Base-by-base conservation (phyloP, 306 rosid genomes). In the Medicago arabica region DNA sequence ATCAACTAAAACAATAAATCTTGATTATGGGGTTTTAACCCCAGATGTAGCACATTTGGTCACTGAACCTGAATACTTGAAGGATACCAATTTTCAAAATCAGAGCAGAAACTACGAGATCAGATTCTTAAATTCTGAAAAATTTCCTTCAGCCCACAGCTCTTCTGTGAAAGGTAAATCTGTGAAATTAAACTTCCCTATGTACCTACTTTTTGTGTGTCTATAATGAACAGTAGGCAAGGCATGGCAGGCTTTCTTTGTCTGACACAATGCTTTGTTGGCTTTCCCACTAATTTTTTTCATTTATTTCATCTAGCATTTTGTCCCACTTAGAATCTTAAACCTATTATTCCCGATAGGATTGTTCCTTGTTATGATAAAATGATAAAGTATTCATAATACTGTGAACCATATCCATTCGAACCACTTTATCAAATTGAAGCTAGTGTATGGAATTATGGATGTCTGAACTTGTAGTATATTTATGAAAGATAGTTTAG, bases 131-230 rank as follows among this genome's bases (percentile, higher is more conserved):
- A 46, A 78, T 81, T 76, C 61, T 50, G 85, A 83, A 71, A 85
- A 79, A 34, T 66, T 88, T 47, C 85, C 79, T 63, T 89, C 99
- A 68, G 99, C 97, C 75, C 99, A 95, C 83, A 89, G 96, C 87
- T 86, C 99, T 70, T 95, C 90, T 12, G 81, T 95, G 79, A 95
- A 95, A 89, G 98, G 98, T 92, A 72, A 46, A 31, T 62, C 61
- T 31, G 5, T 43, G 64, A 16, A 49, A 69, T 57, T 65, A 69
- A 50, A 78, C 74, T 47, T 47, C 55, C 65, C 57, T 41, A 11
- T 68, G 25, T 16, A 43, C 59, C 60, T 23, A 4, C 58, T 25
- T 6, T 67, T 43, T 10, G 7, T 21, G 18, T 8, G 36, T 61
- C 14, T 46, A 47, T 25, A 57, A 65, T 47, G 58, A 63, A 70